Evolutionary conservation across 805 yeast species (phyloP), one percentile per base, ranked within the genome.

Genomic region (Sugiyamaella chiloensis): DNA sequence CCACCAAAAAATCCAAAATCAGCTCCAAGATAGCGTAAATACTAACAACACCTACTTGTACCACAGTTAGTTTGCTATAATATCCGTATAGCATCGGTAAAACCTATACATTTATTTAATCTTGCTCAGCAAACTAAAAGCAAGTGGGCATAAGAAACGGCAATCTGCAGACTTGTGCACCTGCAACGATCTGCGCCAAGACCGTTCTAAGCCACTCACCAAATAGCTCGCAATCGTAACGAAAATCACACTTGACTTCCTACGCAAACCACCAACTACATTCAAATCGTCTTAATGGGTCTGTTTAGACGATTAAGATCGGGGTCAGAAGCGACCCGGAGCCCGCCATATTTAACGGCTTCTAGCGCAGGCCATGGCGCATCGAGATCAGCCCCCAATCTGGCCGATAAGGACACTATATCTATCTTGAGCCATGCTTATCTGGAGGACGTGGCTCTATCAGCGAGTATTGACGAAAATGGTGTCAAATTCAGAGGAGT

Each of bases 371-470:
- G 36, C 9, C 42, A 46, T 16, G 53, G 51, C n/a, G n/a, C n/a
- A n/a, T 43, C 48, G 8, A 19, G 40, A 26, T 50, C 53, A 7
- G 26, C 44, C 9, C 53, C 53, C 8, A 44, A 50, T 16, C 40
- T 50, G 39, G 20, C 46, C 27, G 49, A 45, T 41, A 36, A 24
- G n/a, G 48, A 42, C 4, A 29, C 49, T 8, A 46, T 46, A 5
- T 26, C 24, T n/a, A 29, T 51, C 26, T n/a, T 51, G 12, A 32
- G 49, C 9, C 41, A 46, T 17, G 21, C 44, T n/a, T 39, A 27
- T 29, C 40, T 51, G 29, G 54, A 51, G 37, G 54, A 44, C 17
- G 17, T 31, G 19, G 14, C 24, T 24, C 23, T 41, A 8, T 16
- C 20, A 19, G 26, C 24, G 21, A 21, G 21, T 7, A n/a, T n/a